phyloP scores from a whole-genome alignment of 2,329 filamentous ascomycete species.

The Penicillium sp. region DNA sequence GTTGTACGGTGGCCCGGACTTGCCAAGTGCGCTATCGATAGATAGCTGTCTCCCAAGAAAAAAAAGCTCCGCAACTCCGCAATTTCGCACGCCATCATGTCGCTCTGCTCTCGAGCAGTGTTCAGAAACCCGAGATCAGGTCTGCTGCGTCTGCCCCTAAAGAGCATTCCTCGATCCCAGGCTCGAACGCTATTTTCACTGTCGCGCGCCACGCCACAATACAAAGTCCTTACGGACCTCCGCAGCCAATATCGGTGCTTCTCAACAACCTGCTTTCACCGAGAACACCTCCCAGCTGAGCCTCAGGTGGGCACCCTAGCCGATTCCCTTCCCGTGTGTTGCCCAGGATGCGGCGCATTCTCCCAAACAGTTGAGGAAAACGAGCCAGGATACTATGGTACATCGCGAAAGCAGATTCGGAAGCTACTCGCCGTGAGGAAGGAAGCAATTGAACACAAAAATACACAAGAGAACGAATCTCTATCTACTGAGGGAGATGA shows the following conservation, averaged over 20 bases:
- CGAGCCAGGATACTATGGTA: constrained; percentile 58
- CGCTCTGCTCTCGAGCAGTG: constrained; percentile 25
- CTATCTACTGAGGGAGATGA: constrained; percentile 5
- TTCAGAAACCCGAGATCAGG: constrained; percentile 16
- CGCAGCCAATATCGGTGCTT: constrained; percentile 17
- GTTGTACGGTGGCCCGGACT: constrained; percentile 17
- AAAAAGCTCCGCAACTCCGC: constrained; percentile 22
- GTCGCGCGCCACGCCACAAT: background rate
- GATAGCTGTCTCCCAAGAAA: constrained; percentile 16
- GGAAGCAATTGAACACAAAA: constrained; percentile 9
- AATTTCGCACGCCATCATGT: constrained; percentile 25
- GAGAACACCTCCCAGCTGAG: constrained; percentile 9
- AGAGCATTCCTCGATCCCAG: background rate
- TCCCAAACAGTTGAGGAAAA: constrained; percentile 55
- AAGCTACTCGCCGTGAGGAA: constrained; percentile 29
- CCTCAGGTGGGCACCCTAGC: constrained; percentile 13
- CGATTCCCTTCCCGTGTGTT: constrained; percentile 48
- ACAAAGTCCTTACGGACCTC: background rate
- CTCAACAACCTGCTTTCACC: constrained; percentile 15
- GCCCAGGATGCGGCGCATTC: constrained; percentile 63
- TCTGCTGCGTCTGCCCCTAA: background rate
- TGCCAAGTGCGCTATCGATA: constrained; percentile 25
- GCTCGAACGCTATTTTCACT: background rate
- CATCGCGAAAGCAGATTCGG: constrained; percentile 48
- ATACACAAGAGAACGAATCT: constrained; percentile 16